These are phyloP conservation scores for Endotrypanum monterogeii DNA, from an alignment of 208 protist species.

Conservation along the genomic window DNA sequence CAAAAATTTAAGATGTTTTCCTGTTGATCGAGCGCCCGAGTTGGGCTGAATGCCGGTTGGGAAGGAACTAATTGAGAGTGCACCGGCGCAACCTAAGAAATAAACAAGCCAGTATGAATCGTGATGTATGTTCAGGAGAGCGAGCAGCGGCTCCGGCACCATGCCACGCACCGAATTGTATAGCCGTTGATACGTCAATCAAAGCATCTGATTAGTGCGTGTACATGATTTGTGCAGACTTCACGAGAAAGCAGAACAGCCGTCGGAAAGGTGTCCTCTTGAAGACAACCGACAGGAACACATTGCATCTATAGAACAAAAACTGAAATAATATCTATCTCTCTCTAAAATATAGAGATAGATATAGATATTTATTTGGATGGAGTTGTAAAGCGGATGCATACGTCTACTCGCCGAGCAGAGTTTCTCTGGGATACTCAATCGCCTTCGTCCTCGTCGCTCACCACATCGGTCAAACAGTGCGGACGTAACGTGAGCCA, in stretches of 20 bases:
- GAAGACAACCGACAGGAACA: not conserved
- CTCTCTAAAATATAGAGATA: not conserved
- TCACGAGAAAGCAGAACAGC: not conserved
- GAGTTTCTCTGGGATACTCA: not conserved
- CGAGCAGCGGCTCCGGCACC: no score
- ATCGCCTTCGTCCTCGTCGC: constrained; percentile 27
- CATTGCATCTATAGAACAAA: not conserved
- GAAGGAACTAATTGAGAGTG: not conserved
- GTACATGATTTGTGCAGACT: not conserved
- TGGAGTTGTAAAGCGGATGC: not conserved
- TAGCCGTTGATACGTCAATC: not conserved
- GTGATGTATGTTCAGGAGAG: not conserved
- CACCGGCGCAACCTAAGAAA: not conserved
- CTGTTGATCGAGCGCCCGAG: not conserved
- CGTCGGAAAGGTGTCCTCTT: not conserved
- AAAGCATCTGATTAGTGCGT: not conserved
- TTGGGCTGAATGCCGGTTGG: not conserved
- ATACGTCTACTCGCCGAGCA: not conserved
- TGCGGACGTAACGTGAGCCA: constrained; percentile 23
- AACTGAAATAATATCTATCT: no score
- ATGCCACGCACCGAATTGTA: not conserved
- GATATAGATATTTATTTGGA: not conserved
- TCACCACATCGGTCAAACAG: constrained; percentile 6
- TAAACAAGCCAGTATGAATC: not conserved
- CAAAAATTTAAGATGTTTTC: not conserved